Evolutionary conservation across 2,329 filamentous ascomycete species (phyloP), one percentile per base, ranked within the genome.

Genomic region (Colletotrichum chlorophyti): DNA sequence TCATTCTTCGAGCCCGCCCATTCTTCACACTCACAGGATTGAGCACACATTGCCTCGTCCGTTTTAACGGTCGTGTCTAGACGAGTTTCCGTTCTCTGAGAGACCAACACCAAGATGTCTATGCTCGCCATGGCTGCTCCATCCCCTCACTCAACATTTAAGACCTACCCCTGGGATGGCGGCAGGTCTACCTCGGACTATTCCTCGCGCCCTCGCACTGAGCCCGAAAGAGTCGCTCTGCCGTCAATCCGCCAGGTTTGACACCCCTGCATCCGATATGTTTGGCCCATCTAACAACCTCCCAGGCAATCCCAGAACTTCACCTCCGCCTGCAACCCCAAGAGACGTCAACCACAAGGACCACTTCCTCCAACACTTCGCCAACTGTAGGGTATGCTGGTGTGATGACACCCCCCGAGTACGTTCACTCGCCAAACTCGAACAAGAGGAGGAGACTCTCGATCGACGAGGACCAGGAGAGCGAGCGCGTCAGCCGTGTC

Each of bases 211-310:
- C 69, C 72, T 42, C 72, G 71, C 52, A 65, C 65, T 15, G 76
- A 81, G 50, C 67, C 68, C n/a, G 73, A 76, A 60, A 69, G 70
- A 57, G 67, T 81, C 26, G 74, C 75, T 31, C 72, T 85, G 19
- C 82, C 82, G 17, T 79, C 82, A 2, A 83, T 85, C 46, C 75
- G 79, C 63, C 78, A 83, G 78, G 81, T 83, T 77, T 55, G 50
- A 21, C n/a, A 19, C n/a, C 19, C 15, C 27, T 8, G 4, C 8
- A 12, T 27, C 17, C 21, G 4, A 24, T 27, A 9, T 3, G 7
- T 24, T 12, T 58, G 70, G 53, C 23, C 31, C 1, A 10, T 10
- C 24, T 58, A 15, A 60, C 43, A 26, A 14, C 3, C 4, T 12
- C 14, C 2, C 62, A 81, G 79, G 70, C 74, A 41, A 75, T 83